Evolutionary conservation across 495 filamentous ascomycete species (phyloP).

Genomic region (Cenococcum geophilum): DNA sequence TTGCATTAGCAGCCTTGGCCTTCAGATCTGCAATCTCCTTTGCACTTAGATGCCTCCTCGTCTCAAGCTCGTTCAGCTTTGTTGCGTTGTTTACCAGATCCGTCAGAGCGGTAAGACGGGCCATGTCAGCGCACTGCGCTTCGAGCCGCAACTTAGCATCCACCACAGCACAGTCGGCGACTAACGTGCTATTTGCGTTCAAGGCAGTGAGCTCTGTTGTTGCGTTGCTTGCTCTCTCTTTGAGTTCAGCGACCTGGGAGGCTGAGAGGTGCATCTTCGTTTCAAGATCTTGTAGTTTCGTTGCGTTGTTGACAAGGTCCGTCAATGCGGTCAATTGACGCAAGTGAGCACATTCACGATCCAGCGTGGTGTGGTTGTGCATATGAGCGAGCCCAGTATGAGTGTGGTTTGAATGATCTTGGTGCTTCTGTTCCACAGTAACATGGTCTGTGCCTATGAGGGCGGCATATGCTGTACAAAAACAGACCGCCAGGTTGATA

Average conservation of each 20-base stretch:
- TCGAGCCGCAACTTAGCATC: conserved; percentile 21
- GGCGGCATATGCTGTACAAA: background rate
- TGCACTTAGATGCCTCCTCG: conserved; percentile 11
- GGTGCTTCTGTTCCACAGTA: background rate
- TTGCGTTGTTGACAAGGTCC: conserved; percentile 17
- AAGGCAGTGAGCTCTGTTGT: conserved; percentile 13
- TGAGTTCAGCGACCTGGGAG: conserved; percentile 13
- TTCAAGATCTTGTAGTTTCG: conserved; percentile 16
- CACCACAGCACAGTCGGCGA: conserved; percentile 15
- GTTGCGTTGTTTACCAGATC: conserved; percentile 18
- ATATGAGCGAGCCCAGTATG: background rate
- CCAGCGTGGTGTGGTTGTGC: background rate
- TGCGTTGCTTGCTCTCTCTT: conserved; percentile 14
- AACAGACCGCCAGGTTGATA: background rate
- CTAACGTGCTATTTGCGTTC: conserved; percentile 16
- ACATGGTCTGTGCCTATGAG: background rate
- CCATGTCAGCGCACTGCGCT: conserved; percentile 16
- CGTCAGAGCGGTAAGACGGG: conserved; percentile 6
- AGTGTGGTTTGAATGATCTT: background rate
- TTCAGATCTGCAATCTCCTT: conserved; percentile 14
- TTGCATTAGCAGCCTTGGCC: conserved; percentile 20
- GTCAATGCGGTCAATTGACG: conserved; percentile 11
- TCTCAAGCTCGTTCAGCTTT: conserved; percentile 10
- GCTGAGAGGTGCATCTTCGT: conserved; percentile 13
- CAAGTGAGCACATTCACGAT: background rate